These are phyloP conservation scores for Leccinum sublutescens DNA, from an alignment of 768 basidiomycete genomes.

Conservation along the genomic window DNA sequence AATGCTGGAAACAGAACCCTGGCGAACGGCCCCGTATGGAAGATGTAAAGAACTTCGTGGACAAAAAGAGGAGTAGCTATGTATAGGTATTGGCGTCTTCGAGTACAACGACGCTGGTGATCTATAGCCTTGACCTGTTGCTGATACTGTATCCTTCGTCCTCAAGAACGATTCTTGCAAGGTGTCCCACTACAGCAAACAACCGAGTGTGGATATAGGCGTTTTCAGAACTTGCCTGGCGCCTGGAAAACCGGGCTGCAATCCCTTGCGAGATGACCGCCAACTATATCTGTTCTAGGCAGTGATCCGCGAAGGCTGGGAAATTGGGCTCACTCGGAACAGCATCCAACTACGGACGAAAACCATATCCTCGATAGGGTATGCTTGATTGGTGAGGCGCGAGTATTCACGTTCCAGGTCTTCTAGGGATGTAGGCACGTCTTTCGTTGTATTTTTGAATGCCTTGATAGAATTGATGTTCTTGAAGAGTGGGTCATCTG, in stretches of 20 bases:
- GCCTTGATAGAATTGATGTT: constrained; percentile 41
- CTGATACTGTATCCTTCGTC: constrained; percentile 42
- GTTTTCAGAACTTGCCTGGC: constrained; percentile 86
- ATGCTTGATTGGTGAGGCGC: constrained; percentile 56
- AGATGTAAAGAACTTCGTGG: constrained; percentile 15
- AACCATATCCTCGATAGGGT: constrained; percentile 75
- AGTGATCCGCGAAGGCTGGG: neutral
- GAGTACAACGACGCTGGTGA: neutral
- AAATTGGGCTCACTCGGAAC: constrained; percentile 55
- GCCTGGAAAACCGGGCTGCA: constrained; percentile 78
- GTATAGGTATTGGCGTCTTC: neutral
- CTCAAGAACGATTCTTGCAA: constrained; percentile 61
- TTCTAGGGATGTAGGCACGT: constrained; percentile 63
- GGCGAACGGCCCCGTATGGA: constrained; percentile 14
- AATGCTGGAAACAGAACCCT: constrained; percentile 19
- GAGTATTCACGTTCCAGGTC: constrained; percentile 84
- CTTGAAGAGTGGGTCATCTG: constrained; percentile 19
- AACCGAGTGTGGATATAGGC: constrained; percentile 46
- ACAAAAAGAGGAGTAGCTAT: constrained; percentile 20
- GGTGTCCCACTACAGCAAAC: constrained; percentile 61
- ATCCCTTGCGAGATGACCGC: constrained; percentile 88
- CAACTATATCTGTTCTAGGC: constrained; percentile 40
- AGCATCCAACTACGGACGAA: constrained; percentile 87
- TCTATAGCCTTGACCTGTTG: constrained; percentile 28
- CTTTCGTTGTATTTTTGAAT: constrained; percentile 58